A percentile compares a stretch with the other conserved stretches of the same genome.
phyloP scores from a whole-genome alignment of 2,329 filamentous ascomycete species.

The Colletotrichum cuscutae region DNA sequence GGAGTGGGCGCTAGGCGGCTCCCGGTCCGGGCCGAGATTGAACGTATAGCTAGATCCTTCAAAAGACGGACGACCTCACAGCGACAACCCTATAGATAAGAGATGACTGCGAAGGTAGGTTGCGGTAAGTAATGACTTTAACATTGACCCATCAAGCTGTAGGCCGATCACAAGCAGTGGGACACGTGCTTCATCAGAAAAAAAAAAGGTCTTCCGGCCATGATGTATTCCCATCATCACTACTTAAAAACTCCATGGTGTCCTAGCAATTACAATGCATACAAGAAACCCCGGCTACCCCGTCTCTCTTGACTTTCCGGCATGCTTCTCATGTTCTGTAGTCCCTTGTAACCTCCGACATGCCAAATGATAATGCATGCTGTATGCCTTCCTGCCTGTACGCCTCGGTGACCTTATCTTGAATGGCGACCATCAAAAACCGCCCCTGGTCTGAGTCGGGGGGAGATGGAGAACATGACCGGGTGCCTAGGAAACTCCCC shows the following conservation, averaged over 20 bases:
- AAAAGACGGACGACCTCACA: too few relatives aligned
- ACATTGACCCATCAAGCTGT: too few relatives aligned
- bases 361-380: not conserved
- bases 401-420: not conserved
- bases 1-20: too few relatives aligned
- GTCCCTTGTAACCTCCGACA: not conserved
- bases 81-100: too few relatives aligned
- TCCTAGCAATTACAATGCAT: not conserved
- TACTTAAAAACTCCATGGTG: not conserved
- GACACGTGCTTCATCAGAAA: not conserved
- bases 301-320: not conserved
- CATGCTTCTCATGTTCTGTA: not conserved
- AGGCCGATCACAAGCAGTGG: too few relatives aligned
- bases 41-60: too few relatives aligned
- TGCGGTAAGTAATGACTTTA: too few relatives aligned
- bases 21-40: too few relatives aligned
- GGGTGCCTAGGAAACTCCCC: not conserved
- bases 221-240: not conserved
- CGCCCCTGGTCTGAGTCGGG: not conserved
- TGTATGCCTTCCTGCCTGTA: not conserved
- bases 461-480: not conserved
- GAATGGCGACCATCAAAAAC: not conserved
- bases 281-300: conserved; percentile 3
- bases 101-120: too few relatives aligned
- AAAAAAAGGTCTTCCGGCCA: not conserved